Conservation (phyloP, 208 protist genomes). For the Naegleria gruberi region DNA sequence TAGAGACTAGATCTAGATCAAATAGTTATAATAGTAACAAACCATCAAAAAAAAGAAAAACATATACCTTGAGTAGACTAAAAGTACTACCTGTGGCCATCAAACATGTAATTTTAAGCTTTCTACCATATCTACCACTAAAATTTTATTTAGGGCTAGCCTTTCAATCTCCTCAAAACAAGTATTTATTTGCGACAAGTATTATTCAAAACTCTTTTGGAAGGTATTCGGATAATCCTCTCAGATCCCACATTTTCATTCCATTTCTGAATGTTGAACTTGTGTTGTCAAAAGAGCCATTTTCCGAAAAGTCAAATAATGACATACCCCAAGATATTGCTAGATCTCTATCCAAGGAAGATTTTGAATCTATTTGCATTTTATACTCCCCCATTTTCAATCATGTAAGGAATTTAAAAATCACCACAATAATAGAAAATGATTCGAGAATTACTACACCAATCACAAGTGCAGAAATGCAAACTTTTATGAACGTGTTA, state of each 20-base stretch:
- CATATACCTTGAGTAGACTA: not conserved
- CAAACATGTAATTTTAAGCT: not conserved
- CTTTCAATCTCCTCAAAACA: not conserved
- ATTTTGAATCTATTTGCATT: not conserved
- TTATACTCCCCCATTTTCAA: not conserved
- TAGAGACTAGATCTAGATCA: not conserved
- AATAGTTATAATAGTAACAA: not conserved
- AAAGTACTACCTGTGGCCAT: not conserved
- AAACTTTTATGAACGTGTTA: not conserved
- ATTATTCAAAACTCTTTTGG: not conserved
- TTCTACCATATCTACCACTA: not conserved
- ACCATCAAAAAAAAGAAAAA: not conserved
- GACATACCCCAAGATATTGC: too few species aligned
- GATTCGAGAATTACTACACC: not conserved
- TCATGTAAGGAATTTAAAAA: not conserved
- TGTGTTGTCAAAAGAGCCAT: not conserved
- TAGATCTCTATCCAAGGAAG: not conserved
- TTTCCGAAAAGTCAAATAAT: not conserved
- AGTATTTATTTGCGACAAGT: not conserved
- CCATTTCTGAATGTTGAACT: not conserved
- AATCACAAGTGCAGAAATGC: not conserved
- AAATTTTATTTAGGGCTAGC: not conserved
- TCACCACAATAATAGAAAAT: not conserved
- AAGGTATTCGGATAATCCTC: not conserved
- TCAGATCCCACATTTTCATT: not conserved